Evolutionary conservation across 805 yeast genomes (phyloP), one percentile per base, ranked within the genome.

Genomic region (Starmerella ratchasimensis): DNA sequence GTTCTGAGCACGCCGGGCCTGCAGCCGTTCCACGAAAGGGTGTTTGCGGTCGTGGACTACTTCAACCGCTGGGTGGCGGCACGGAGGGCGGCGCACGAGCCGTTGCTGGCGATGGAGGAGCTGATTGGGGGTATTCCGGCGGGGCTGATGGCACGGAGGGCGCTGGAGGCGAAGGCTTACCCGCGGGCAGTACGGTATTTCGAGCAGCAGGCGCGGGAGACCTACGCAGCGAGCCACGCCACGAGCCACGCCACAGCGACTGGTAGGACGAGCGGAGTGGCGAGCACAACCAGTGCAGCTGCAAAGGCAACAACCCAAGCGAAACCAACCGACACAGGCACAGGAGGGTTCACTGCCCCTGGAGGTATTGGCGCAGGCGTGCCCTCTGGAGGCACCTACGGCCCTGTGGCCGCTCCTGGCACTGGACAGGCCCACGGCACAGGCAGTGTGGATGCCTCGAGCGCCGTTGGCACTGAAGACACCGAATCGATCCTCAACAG

Each of bases 151-250:
- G 95, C 94, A 0, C 64, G 67, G 25, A 65, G 90, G 36, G 79
- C 96, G 0, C 69, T 83, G 1, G 83, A 83, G 45, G 80, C 93
- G 43, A 80, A 74, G 32, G 76, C 93, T 0, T 83, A 74, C 52
- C 96, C 93, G 45, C 64, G 97, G 32, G 84, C 97, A 0, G 74
- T 88, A 6, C 62, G 86, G 36, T 83, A 82, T 54, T 63, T 81
- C 50, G 99, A 90, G 48, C 81, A 81, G 50, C 73, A 80, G 43
- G 71, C 69, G 42, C 60, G 84, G 26, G 52, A 55, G 34, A 59
- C n/a, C n/a, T n/a, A n/a, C n/a, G 47, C 15, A 47, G 50, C 28
- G n/a, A n/a, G n/a, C n/a, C n/a, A n/a, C n/a, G n/a, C n/a, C n/a
- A n/a, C n/a, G n/a, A n/a, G n/a, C n/a, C n/a, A n/a, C n/a, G n/a